These are phyloP conservation scores for Pisolithus thermaeus DNA, from an alignment of 1,284 basidiomycete genomes.

Conservation along the genomic window DNA sequence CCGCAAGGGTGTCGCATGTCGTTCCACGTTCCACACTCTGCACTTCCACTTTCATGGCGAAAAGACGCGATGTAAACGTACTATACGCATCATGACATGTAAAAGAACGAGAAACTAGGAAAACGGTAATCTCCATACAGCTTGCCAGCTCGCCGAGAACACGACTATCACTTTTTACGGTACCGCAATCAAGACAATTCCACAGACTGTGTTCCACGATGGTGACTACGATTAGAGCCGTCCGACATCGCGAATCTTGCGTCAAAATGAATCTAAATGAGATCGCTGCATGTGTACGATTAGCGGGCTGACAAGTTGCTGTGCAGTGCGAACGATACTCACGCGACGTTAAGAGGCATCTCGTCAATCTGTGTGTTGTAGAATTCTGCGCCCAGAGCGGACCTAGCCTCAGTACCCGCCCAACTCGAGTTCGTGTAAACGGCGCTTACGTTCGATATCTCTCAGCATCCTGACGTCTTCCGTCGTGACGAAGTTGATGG, in stretches of 20 bases:
- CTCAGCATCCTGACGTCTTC: slow-evolving; percentile 93
- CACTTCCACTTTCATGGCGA: too few relatives aligned
- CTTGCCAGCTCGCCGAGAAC: slow-evolving; percentile 1
- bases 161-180: slow-evolving; percentile 14
- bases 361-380: slow-evolving; percentile 96
- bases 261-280: slow-evolving; percentile 25
- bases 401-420: slow-evolving; percentile 7
- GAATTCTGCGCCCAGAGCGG: slow-evolving; percentile 50
- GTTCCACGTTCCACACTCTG: too few relatives aligned
- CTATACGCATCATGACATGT: too few relatives aligned
- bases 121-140: slow-evolving; percentile 5
- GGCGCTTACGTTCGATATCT: slow-evolving; percentile 86
- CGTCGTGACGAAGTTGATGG: slow-evolving; percentile 88
- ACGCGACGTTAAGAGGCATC: slow-evolving; percentile 97
- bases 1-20: too few relatives aligned
- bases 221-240: slow-evolving; percentile 4
- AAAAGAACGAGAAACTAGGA: slow-evolving; percentile 7
- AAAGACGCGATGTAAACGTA: too few relatives aligned
- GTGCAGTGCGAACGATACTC: slow-evolving; percentile 21
- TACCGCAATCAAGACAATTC: slow-evolving; percentile 8
- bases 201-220: too few relatives aligned
- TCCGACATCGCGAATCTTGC: slow-evolving; percentile 2
- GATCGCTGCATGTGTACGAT: slow-evolving; percentile 22
- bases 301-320: slow-evolving; percentile 5
- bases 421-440: background rate